Evolutionary conservation across 192 early-diverging fungal species (phyloP).

Genomic region (Coemansia sp.): DNA sequence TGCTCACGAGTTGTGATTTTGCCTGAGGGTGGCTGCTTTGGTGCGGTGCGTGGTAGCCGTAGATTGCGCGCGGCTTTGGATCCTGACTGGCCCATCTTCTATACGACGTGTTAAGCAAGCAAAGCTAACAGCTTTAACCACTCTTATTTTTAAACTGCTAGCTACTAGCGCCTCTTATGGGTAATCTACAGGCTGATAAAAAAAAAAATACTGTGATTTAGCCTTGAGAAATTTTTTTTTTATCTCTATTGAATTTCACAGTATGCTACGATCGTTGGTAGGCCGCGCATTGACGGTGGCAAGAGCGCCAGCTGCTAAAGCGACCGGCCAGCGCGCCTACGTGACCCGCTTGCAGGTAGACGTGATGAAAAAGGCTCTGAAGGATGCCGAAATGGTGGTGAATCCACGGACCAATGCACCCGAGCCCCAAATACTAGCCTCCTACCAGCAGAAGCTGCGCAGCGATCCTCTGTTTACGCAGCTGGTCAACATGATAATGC

Average conservation of each 20-base stretch:
- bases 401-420: conserved; percentile 25
- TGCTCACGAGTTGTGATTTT: conserved; percentile 33
- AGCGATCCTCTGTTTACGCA: conserved; percentile 70
- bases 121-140: too few relatives aligned
- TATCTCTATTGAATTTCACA: not conserved
- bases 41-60: conserved; percentile 26
- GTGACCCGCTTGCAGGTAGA: not conserved
- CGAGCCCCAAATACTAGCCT: conserved; percentile 23
- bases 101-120: not conserved
- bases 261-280: conserved; percentile 2
- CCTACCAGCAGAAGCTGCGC: conserved; percentile 45
- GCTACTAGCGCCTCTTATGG: not conserved
- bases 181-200: not conserved
- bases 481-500: conserved; percentile 88
- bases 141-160: not conserved
- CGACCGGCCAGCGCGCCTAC: not conserved
- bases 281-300: not conserved
- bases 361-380: not conserved
- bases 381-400: conserved; percentile 16
- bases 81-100: conserved; percentile 32
- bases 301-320: too few relatives aligned
- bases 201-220: not conserved
- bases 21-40: not conserved
- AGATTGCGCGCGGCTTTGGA: conserved; percentile 20
- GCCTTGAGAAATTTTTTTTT: not conserved